Evolutionary conservation across 2,329 filamentous ascomycete genomes (phyloP).

Genomic region (Mycosphaerella arachidis): DNA sequence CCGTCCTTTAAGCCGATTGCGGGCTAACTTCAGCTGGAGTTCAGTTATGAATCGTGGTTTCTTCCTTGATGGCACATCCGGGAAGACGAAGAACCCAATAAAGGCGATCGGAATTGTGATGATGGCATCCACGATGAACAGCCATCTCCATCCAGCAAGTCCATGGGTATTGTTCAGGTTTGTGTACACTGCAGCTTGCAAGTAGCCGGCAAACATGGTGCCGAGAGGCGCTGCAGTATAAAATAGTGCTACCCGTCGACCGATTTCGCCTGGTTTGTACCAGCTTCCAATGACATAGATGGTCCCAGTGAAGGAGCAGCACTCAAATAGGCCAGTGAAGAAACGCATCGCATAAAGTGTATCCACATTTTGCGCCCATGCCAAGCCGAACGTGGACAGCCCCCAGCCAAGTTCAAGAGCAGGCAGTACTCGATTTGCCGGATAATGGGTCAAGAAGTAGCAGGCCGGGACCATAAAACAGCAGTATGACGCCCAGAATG

Average conservation of each 20-base stretch:
- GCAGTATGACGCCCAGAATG: too few species aligned
- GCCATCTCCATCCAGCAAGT: slow-evolving; percentile 11
- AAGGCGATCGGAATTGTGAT: slow-evolving; percentile 52
- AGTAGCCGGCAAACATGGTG: slow-evolving; percentile 4
- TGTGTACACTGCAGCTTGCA: slow-evolving; percentile 11
- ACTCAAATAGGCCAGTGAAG: slow-evolving; percentile 10
- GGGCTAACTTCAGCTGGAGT: slow-evolving; percentile 6
- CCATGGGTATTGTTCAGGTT: slow-evolving; percentile 8
- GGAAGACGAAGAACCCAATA: slow-evolving; percentile 52
- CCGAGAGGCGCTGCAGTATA: slow-evolving; percentile 10
- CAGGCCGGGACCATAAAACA: too few species aligned
- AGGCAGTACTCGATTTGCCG: too few species aligned
- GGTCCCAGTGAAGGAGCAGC: neutral
- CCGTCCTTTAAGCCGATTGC: slow-evolving; percentile 8
- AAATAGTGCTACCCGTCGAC: slow-evolving; percentile 10
- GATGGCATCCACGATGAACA: slow-evolving; percentile 41
- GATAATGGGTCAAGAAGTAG: too few species aligned
- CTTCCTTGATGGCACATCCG: slow-evolving; percentile 30
- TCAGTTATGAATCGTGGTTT: slow-evolving; percentile 9
- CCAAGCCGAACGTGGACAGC: too few species aligned
- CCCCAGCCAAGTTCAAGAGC: too few species aligned
- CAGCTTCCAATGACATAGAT: slow-evolving; percentile 15
- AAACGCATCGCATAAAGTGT: slow-evolving; percentile 9
- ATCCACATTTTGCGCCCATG: too few species aligned
- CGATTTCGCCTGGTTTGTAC: slow-evolving; percentile 11